Conservation (phyloP, 768 basidiomycete species). For the Russula lepida region DNA sequence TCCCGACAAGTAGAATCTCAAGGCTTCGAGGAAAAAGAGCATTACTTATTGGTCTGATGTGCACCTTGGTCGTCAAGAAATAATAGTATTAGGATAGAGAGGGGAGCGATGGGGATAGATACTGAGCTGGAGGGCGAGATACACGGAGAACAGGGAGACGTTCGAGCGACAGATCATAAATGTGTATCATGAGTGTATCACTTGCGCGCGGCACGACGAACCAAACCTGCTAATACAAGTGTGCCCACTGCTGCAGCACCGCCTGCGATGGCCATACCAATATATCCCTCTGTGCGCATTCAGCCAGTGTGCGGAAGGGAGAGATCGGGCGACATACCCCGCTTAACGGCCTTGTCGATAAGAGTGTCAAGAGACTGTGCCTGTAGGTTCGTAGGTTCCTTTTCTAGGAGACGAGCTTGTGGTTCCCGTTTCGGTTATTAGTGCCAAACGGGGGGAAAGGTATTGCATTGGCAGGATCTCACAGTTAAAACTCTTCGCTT, state of each 20-base stretch:
- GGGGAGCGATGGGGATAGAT: conserved; percentile 1
- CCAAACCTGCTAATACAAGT: conserved; percentile 59
- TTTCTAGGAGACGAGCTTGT: conserved; percentile 74
- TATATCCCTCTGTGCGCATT: conserved; percentile 77
- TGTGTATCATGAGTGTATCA: conserved; percentile 17
- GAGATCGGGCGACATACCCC: conserved; percentile 43
- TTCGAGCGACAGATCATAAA: background rate
- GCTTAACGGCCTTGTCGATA: conserved; percentile 78
- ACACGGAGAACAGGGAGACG: background rate
- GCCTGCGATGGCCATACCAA: conserved; percentile 93
- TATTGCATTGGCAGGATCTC: conserved; percentile 25
- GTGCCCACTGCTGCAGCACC: conserved; percentile 83
- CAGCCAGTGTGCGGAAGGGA: background rate
- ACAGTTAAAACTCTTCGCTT: conserved; percentile 92
- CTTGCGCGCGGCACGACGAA: conserved; percentile 72
- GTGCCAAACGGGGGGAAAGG: background rate
- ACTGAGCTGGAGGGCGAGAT: conserved; percentile 2
- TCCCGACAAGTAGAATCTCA: background rate
- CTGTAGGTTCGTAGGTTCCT: conserved; percentile 91
- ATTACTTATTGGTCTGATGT: background rate
- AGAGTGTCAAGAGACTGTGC: conserved; percentile 78
- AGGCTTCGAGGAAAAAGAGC: background rate
- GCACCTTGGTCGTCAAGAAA: background rate
- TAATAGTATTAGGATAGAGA: conserved; percentile 5
- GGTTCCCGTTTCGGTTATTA: background rate